Evolutionary conservation across 2,329 filamentous ascomycete genomes (phyloP).

Genomic region (Reticulascus tulasneorum): DNA sequence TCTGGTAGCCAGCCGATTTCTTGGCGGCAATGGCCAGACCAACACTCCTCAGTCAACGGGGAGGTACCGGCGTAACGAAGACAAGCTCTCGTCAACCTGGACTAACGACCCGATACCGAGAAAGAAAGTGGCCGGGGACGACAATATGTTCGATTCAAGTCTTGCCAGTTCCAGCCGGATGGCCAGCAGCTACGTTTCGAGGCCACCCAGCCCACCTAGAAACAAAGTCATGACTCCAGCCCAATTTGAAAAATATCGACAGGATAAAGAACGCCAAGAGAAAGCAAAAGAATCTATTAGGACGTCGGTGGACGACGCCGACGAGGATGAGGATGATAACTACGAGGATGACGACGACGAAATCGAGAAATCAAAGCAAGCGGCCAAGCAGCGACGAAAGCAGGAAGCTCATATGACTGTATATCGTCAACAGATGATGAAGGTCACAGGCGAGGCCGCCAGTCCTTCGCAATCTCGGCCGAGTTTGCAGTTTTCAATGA

Average conservation of each 20-base stretch:
- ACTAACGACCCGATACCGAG: constrained; percentile 14
- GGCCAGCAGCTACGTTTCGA: constrained; percentile 29
- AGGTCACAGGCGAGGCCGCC: constrained; percentile 74
- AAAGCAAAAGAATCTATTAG: constrained; percentile 35
- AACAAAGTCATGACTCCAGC: constrained; percentile 88
- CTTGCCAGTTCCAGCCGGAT: constrained; percentile 29
- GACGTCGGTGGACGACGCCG: constrained; percentile 51
- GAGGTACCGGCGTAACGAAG: constrained; percentile 37
- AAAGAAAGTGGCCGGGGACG: constrained; percentile 38
- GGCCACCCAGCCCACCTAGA: constrained; percentile 36
- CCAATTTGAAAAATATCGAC: constrained; percentile 77
- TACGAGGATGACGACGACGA: constrained; percentile 78
- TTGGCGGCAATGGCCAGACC: constrained; percentile 20
- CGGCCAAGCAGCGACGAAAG: constrained; percentile 74
- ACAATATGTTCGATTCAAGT: constrained; percentile 53
- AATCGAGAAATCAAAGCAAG: constrained; percentile 66
- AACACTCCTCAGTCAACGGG: constrained; percentile 14
- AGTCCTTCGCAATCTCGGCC: constrained; percentile 46
- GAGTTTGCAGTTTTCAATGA: constrained; percentile 53
- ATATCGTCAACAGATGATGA: constrained; percentile 95
- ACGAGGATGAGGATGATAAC: constrained; percentile 60
- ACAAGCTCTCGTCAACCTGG: constrained; percentile 29
- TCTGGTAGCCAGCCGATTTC: constrained; percentile 43
- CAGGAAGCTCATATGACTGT: constrained; percentile 88
- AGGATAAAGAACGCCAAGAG: constrained; percentile 64